Evolutionary conservation across 768 basidiomycete genomes (phyloP), one percentile per base, ranked within the genome.

Genomic region (Pleurotus sapidus): DNA sequence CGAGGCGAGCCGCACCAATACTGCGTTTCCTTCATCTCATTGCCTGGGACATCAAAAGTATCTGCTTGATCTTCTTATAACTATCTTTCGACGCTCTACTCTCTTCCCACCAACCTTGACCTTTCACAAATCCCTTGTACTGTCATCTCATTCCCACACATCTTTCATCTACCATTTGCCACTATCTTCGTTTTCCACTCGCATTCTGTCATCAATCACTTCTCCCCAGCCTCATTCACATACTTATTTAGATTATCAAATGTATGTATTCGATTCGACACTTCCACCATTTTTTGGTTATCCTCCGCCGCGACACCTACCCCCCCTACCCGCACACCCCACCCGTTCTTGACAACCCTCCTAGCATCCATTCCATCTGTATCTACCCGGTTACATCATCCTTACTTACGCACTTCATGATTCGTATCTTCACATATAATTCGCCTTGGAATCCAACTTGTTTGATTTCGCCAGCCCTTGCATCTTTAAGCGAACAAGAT

Each of bases 11-110:
- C 9, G 14, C 51, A 17, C 27, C 30, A 34, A 38, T 18, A 30
- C 11, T 37, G 30, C 63, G 49, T 45, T 24, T 46, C 27, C 18
- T 45, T 47, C 43, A 27, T 38, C 12, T n/a, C 37, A 57, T 55
- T 50, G 56, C 56, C 54, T 50, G 58, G 49, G 42, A 61, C 57
- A 48, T 50, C 53, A 48, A 59, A 45, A 18, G 55, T 56, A 57
- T 43, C 46, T 30, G 45, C 60, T 58, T 57, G 39, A 37, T 23
- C 57, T 47, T 58, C 60, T 63, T 51, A 48, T 59, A 48, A 48
- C 56, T 18, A 17, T 48, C 46, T 15, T 48, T 27, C 24, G 14
- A 20, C 23, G 15, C 23, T 9, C 3, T 24, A 15, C 46, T 7
- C 46, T 20, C 17, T 48, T 24, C 24, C 7, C 46, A 15, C 46